Base-by-base conservation (phyloP, 225 moss, liverwort and hornwort species). In the Climacium dendroides region DNA sequence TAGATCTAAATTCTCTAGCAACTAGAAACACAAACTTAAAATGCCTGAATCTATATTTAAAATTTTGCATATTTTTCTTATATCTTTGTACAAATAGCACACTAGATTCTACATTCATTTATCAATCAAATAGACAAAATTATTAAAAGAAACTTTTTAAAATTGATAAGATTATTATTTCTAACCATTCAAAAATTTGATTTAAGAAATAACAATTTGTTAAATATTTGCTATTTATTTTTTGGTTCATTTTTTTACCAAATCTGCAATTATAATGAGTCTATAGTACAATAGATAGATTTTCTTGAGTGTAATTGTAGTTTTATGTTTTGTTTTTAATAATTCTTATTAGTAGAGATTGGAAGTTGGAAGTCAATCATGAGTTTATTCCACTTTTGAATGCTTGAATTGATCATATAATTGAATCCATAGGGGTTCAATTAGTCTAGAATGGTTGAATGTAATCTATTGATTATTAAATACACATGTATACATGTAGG, bases 221-320 rank as follows among this genome's bases (percentile, higher is more conserved):
- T 50, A 3, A 50, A 15, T 15, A 14, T 50, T 48, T 37, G 15
- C 4, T 2, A 37, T 37, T 22, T 23, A 37, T 37, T 13, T 37
- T 39, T 18, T 1, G 0, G 13, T 23, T 4, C 2, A 2, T 7
- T 3, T 39, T 23, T 13, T 23, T 67, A 39, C 0, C 39, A 24
- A 67, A 67, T 39, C 0, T 39, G 0, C 23, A 39, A 39, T 67
- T 4, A 37, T 13, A 67, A 13, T 67, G n/a, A n/a, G 6, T 65
- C 6, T 35, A 34, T 35, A 6, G 19, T 32, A 62, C 4, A 32
- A 16, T 62, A 16, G 30, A 65, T 65, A 19, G 35, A 18, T 10
- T 0, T 3, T 19, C n/a, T 64, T 5, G 34, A 19, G 6, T 35
- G 5, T 35, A 34, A 35, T 0, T 35, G 0, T 65, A 2, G 34